phyloP scores from a whole-genome alignment of 805 yeast species.

The Dipodascopsis uninucleata region DNA sequence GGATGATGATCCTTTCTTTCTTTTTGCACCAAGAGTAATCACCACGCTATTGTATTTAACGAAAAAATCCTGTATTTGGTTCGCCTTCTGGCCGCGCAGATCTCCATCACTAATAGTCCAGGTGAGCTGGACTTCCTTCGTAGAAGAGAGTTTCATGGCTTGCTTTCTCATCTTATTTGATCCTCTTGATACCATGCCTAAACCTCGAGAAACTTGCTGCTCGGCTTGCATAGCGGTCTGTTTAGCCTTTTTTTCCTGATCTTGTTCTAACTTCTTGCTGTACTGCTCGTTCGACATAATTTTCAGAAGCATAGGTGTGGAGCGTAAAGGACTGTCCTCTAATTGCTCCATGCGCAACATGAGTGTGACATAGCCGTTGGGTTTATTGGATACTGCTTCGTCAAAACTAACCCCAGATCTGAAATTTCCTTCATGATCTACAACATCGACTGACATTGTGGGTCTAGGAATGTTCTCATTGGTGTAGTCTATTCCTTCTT shows the following conservation, averaged over 20 bases:
- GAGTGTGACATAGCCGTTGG: too few relatives aligned
- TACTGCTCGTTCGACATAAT: too few relatives aligned
- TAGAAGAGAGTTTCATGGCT: not conserved
- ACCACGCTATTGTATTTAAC: slow-evolving; percentile 1
- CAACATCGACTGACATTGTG: too few relatives aligned
- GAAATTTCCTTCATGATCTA: too few relatives aligned
- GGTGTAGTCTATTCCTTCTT: too few relatives aligned
- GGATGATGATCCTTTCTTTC: too few relatives aligned
- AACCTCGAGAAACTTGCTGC: not conserved
- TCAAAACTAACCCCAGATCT: too few relatives aligned
- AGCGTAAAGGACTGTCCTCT: too few relatives aligned
- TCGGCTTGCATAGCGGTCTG: not conserved
- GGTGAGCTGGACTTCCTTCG: slow-evolving; percentile 3
- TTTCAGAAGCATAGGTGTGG: too few relatives aligned
- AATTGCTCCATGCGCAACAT: too few relatives aligned
- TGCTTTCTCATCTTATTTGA: not conserved
- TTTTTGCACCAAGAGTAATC: not conserved
- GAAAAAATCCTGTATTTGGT: not conserved
- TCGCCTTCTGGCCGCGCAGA: slow-evolving; percentile 4
- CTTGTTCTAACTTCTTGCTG: not conserved
- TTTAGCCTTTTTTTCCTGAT: not conserved
- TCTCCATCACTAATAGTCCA: slow-evolving; percentile 10
- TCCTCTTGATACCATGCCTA: not conserved
- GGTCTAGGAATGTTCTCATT: too few relatives aligned
- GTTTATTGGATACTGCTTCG: too few relatives aligned